Conservation (phyloP, 192 early-diverging fungal species). For the Backusella luteola region DNA sequence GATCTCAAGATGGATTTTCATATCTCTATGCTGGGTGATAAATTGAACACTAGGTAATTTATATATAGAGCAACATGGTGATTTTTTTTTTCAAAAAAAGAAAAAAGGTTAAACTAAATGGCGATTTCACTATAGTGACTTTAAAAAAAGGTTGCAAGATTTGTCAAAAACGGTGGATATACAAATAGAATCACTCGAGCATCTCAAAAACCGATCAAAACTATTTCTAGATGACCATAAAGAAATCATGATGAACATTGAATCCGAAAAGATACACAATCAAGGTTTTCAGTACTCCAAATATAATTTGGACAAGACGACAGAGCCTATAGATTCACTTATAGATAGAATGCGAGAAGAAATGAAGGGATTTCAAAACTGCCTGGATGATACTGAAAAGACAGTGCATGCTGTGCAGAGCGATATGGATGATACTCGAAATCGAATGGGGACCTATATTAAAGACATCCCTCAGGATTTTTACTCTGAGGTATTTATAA, state of each 20-base stretch:
- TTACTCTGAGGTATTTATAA: constrained; percentile 22
- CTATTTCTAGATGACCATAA: neutral
- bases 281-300: neutral
- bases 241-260: constrained; percentile 10
- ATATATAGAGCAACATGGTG: neutral
- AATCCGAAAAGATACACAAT: constrained; percentile 12
- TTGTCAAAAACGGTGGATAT: neutral
- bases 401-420: constrained; percentile 18
- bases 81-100: neutral
- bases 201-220: neutral
- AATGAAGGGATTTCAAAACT: neutral
- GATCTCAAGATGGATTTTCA: neutral
- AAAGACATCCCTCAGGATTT: constrained; percentile 32
- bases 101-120: neutral
- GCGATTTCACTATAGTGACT: neutral
- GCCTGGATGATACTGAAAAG: constrained; percentile 19
- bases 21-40: neutral
- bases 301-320: neutral
- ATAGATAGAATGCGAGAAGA: constrained; percentile 12
- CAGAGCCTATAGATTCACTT: neutral
- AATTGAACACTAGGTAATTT: neutral
- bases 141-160: neutral
- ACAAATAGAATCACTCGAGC: neutral
- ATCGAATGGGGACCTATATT: constrained; percentile 19
- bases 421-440: constrained; percentile 23